Conservation (phyloP, 768 basidiomycete genomes). For the Russula ochroleuca region DNA sequence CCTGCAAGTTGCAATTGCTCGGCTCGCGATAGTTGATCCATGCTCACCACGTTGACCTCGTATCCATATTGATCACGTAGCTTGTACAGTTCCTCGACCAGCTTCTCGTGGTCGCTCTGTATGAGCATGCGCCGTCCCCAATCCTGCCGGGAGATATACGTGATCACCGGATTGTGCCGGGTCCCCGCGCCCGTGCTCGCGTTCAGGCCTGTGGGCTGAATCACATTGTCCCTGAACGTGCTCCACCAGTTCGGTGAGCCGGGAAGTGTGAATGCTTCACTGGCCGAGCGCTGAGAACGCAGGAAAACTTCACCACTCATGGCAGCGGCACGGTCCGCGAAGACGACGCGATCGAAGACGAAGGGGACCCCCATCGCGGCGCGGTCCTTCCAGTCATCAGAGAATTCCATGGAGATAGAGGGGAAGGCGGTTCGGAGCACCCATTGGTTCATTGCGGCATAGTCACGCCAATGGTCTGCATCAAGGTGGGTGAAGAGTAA, state of each 20-base stretch:
- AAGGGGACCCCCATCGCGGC: slow-evolving; percentile 61
- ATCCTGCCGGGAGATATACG: slow-evolving; percentile 84
- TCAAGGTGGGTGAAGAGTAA: slow-evolving; percentile 73
- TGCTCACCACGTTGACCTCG: slow-evolving; percentile 83
- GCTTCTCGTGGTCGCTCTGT: slow-evolving; percentile 67
- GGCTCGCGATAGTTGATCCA: slow-evolving; percentile 72
- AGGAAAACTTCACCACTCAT: slow-evolving; percentile 65
- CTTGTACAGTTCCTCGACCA: slow-evolving; percentile 69
- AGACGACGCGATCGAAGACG: slow-evolving; percentile 81
- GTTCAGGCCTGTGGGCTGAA: slow-evolving; percentile 63
- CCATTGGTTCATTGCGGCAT: slow-evolving; percentile 87
- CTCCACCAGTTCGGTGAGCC: slow-evolving; percentile 84
- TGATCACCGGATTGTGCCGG: slow-evolving; percentile 68
- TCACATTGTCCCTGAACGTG: slow-evolving; percentile 65
- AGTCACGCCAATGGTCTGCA: slow-evolving; percentile 83
- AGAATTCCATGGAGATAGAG: slow-evolving; percentile 72
- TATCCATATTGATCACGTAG: slow-evolving; percentile 69
- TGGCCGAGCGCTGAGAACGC: slow-evolving; percentile 71
- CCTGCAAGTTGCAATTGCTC: slow-evolving; percentile 81
- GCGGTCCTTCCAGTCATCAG: slow-evolving; percentile 80
- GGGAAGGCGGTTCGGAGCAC: slow-evolving; percentile 79
- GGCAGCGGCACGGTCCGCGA: slow-evolving; percentile 82
- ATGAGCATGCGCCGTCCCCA: slow-evolving; percentile 86
- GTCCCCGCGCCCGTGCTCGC: slow-evolving; percentile 39
- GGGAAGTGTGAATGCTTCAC: slow-evolving; percentile 67